Conservation (phyloP, 2,329 filamentous ascomycete genomes). For the Ophiostoma sp. region DNA sequence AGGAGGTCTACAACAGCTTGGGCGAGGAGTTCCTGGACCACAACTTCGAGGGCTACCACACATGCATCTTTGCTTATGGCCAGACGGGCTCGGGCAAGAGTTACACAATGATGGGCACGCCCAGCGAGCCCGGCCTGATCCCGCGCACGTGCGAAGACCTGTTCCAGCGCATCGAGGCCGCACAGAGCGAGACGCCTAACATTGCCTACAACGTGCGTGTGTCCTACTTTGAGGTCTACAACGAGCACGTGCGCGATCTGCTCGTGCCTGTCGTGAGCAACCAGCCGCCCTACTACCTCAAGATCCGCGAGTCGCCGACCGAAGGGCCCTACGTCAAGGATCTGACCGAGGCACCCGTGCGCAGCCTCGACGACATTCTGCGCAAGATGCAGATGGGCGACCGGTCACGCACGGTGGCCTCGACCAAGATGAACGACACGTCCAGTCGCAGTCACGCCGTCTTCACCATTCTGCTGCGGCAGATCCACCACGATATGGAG, state of each 20-base stretch:
- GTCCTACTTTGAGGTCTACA: slow-evolving; percentile 98
- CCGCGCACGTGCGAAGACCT: slow-evolving; percentile 96
- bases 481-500: slow-evolving; percentile 94
- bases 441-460: slow-evolving; percentile 94
- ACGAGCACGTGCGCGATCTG: slow-evolving; percentile 91
- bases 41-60: slow-evolving; percentile 97
- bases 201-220: slow-evolving; percentile 91
- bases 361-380: slow-evolving; percentile 79
- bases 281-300: slow-evolving; percentile 85
- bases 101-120: slow-evolving; percentile 99
- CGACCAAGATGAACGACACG: slow-evolving; percentile 99
- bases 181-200: slow-evolving; percentile 57
- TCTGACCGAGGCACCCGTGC: slow-evolving; percentile 79
- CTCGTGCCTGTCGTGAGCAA: slow-evolving; percentile 40
- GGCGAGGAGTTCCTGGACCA: slow-evolving; percentile 91
- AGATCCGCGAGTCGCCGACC: slow-evolving; percentile 94
- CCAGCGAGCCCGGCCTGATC: slow-evolving; percentile 90
- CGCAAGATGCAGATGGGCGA: slow-evolving; percentile 89
- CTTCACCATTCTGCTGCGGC: slow-evolving; percentile 96
- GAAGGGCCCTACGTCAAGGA: slow-evolving; percentile 98
- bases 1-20: slow-evolving; percentile 80
- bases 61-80: slow-evolving; percentile 98
- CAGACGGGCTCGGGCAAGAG: slow-evolving; percentile 82
- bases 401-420: slow-evolving; percentile 77
- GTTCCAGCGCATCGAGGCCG: slow-evolving; percentile 77